phyloP scores from a whole-genome alignment of 768 basidiomycete species.

The Amanita phalloides region DNA sequence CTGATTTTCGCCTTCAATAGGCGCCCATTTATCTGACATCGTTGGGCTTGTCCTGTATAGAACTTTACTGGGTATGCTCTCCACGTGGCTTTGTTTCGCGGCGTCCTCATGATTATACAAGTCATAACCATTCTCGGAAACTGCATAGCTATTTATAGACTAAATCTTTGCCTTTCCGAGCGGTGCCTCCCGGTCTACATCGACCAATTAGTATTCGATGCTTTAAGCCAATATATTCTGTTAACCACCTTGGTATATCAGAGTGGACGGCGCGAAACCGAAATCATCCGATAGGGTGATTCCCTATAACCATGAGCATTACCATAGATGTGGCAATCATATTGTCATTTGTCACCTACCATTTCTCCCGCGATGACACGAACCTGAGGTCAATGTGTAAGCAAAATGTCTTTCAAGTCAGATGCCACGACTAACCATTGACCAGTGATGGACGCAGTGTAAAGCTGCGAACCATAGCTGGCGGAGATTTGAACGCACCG shows the following conservation, averaged over 20 bases:
- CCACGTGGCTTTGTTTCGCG: conserved; percentile 1
- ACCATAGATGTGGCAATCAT: conserved; percentile 1
- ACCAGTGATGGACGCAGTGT: conserved; percentile 88
- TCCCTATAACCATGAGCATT: conserved; percentile 28
- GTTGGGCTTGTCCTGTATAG: conserved; percentile 5
- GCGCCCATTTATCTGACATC: conserved; percentile 43
- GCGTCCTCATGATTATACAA: not conserved
- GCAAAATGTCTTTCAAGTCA: not conserved
- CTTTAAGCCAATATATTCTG: not conserved
- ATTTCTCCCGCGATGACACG: conserved; percentile 79
- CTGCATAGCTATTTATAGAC: not conserved
- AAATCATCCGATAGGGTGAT: conserved; percentile 66
- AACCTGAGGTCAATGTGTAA: conserved; percentile 31
- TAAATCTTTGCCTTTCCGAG: conserved; percentile 60
- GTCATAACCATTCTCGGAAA: not conserved
- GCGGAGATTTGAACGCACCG: not conserved
- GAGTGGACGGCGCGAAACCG: conserved; percentile 79
- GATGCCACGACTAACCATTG: conserved; percentile 48
- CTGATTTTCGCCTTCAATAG: conserved; percentile 59
- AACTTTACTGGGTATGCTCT: not conserved
- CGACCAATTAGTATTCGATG: not conserved
- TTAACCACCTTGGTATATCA: conserved; percentile 53
- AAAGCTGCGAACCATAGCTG: conserved; percentile 82
- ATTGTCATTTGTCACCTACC: conserved; percentile 32
- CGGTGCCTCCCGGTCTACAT: conserved; percentile 39